Percentiles rank a stretch among this genome's conserved stretches.
These are phyloP conservation scores for Handroanthus guayacan DNA, from an alignment of 257 asterid species.

Conservation along the genomic window DNA sequence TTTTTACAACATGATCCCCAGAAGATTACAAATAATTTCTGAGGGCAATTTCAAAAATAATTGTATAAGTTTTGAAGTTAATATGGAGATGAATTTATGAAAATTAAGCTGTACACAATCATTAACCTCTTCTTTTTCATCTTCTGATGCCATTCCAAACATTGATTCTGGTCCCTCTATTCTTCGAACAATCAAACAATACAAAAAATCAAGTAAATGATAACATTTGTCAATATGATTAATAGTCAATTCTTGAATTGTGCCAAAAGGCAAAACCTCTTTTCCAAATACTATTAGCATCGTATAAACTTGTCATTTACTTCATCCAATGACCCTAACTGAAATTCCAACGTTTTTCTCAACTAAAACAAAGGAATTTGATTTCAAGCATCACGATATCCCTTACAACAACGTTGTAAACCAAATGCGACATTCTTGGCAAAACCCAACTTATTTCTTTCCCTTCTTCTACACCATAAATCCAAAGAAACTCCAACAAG, in stretches of 20 bases:
- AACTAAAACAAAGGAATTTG: constrained; percentile 65
- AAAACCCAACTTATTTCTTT: not conserved
- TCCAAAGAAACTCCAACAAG: constrained; percentile 63
- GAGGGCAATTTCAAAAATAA: constrained; percentile 51
- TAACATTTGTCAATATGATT: constrained; percentile 36
- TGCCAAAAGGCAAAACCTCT: constrained; percentile 58
- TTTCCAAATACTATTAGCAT: constrained; percentile 54
- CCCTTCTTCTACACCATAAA: constrained; percentile 32
- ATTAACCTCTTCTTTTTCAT: not conserved
- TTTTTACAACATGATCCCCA: constrained; percentile 44
- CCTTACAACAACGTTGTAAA: constrained; percentile 54
- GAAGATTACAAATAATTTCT: constrained; percentile 58
- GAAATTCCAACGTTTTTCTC: constrained; percentile 50
- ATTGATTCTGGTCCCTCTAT: constrained; percentile 15
- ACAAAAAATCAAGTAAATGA: constrained; percentile 71
- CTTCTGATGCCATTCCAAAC: constrained; percentile 25
- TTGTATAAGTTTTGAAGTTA: constrained; percentile 48
- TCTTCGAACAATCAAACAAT: constrained; percentile 47
- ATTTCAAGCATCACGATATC: constrained; percentile 75
- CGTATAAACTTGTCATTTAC: constrained; percentile 35
- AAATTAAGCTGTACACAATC: too few species aligned
- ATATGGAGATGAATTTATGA: too few species aligned
- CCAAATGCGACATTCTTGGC: constrained; percentile 47
- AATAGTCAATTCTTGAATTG: constrained; percentile 30
- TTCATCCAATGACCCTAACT: constrained; percentile 41